Percentiles rank a stretch among this genome's conserved stretches.
Conservation (phyloP, 768 basidiomycete genomes). For the Naganishia friedmannii region DNA sequence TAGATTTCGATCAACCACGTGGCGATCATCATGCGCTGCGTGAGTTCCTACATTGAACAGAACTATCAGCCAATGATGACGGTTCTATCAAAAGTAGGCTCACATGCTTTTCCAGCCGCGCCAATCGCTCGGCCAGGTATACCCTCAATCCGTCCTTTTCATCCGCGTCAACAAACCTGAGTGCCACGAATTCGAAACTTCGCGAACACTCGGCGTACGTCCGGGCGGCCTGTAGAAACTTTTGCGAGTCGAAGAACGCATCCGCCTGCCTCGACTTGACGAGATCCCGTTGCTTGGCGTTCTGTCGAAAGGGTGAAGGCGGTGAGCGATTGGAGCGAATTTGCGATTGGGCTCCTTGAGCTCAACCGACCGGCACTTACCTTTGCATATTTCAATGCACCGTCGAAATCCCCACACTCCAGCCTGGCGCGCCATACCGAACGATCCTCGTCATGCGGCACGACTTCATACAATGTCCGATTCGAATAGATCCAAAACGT, state of each 20-base stretch:
- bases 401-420: constrained; percentile 70
- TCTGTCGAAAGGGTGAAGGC: constrained; percentile 55
- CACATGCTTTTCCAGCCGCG: constrained; percentile 77
- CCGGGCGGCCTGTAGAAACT: constrained; percentile 88
- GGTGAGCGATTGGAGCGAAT: no score
- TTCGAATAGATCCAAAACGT: constrained; percentile 95
- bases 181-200: constrained; percentile 87
- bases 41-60: constrained; percentile 64
- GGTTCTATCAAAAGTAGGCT: constrained; percentile 41
- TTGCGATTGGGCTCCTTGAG: no score
- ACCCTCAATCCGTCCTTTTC: constrained; percentile 87
- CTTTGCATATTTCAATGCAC: constrained; percentile 76
- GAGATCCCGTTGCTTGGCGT: constrained; percentile 77
- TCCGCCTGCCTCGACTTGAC: constrained; percentile 81
- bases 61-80: no score
- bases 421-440: constrained; percentile 93
- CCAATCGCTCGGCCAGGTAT: constrained; percentile 82
- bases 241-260: constrained; percentile 69
- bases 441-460: constrained; percentile 79
- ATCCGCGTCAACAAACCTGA: constrained; percentile 82
- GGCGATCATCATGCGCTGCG: constrained; percentile 94
- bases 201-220: constrained; percentile 74
- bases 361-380: constrained; percentile 55
- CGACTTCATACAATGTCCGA: constrained; percentile 80
- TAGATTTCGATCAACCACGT: constrained; percentile 99